A percentile compares a stretch with the other conserved stretches of the same genome.
Evolutionary conservation across 2,329 filamentous ascomycete genomes (phyloP).

Genomic region (Neofusicoccum parvum): DNA sequence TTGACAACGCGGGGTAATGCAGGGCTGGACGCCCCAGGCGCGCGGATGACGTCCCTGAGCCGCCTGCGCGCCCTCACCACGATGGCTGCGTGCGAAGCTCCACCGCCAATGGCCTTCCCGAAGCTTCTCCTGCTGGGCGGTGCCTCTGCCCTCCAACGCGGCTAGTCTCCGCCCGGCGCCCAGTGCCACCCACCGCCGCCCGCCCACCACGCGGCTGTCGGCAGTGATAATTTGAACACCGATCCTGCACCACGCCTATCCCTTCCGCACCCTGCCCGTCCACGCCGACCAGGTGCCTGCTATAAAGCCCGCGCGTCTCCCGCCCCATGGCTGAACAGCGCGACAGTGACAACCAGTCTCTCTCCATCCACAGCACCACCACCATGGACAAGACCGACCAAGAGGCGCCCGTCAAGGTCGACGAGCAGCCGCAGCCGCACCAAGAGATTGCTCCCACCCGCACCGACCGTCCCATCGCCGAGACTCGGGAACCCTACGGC

Average conservation of each 20-base stretch:
- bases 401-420: constrained; percentile 16
- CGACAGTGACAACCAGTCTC: constrained; percentile 7
- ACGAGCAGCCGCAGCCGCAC: constrained; percentile 11
- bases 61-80: neutral
- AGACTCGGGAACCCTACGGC: constrained; percentile 30
- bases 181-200: neutral
- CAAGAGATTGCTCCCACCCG: constrained; percentile 22
- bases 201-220: neutral
- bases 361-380: constrained; percentile 2
- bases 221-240: constrained; percentile 15
- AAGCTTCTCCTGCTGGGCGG: constrained; percentile 16
- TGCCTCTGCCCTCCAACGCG: constrained; percentile 6
- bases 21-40: constrained; percentile 10
- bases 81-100: constrained; percentile 5
- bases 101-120: constrained; percentile 13
- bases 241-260: neutral
- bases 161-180: constrained; percentile 12
- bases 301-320: constrained; percentile 4
- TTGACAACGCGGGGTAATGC: constrained; percentile 17
- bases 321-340: neutral
- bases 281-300: neutral
- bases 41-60: constrained; percentile 1
- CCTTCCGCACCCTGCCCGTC: neutral
- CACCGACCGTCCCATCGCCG: constrained; percentile 23
- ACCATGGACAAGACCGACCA: constrained; percentile 16